Conservation (phyloP, 2,329 filamentous ascomycete genomes). For the Aspergillus neotritici region DNA sequence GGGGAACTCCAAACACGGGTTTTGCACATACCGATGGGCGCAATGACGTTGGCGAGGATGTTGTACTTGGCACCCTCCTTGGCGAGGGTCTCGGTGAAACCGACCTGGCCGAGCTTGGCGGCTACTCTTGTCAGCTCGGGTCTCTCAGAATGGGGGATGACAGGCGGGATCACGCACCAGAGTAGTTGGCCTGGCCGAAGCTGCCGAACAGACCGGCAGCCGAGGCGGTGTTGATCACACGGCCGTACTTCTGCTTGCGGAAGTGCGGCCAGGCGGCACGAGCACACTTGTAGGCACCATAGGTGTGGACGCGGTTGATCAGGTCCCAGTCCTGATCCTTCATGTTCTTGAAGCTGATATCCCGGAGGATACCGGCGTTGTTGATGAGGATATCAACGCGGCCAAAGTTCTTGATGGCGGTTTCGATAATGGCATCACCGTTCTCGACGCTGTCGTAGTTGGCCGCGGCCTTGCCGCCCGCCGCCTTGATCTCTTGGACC, state of each 20-base stretch:
- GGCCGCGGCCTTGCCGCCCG: constrained; percentile 90
- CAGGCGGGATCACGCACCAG: constrained; percentile 45
- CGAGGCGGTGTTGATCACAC: constrained; percentile 95
- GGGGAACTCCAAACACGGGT: no score
- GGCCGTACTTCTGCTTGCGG: constrained; percentile 96
- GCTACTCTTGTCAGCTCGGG: constrained; percentile 46
- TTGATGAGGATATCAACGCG: constrained; percentile 94
- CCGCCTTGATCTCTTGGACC: constrained; percentile 57
- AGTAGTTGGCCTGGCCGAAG: constrained; percentile 96
- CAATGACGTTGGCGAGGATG: constrained; percentile 1
- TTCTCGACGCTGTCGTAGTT: constrained; percentile 85
- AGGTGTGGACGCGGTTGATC: constrained; percentile 86
- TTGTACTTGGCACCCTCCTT: constrained; percentile 1
- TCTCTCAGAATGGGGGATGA: constrained; percentile 1
- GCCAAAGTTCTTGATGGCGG: constrained; percentile 46
- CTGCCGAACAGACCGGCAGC: constrained; percentile 91
- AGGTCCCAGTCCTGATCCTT: constrained; percentile 96
- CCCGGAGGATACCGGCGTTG: constrained; percentile 92
- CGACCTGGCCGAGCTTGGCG: constrained; percentile 90
- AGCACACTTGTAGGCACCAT: constrained; percentile 90
- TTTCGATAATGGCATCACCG: constrained; percentile 85
- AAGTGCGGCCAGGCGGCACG: constrained; percentile 95
- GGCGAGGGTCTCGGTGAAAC: constrained; percentile 73
- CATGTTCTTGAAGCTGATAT: constrained; percentile 98
- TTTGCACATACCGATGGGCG: background rate